phyloP scores from a whole-genome alignment of 1,284 basidiomycete species.

The Paramarasmius palmivorus region DNA sequence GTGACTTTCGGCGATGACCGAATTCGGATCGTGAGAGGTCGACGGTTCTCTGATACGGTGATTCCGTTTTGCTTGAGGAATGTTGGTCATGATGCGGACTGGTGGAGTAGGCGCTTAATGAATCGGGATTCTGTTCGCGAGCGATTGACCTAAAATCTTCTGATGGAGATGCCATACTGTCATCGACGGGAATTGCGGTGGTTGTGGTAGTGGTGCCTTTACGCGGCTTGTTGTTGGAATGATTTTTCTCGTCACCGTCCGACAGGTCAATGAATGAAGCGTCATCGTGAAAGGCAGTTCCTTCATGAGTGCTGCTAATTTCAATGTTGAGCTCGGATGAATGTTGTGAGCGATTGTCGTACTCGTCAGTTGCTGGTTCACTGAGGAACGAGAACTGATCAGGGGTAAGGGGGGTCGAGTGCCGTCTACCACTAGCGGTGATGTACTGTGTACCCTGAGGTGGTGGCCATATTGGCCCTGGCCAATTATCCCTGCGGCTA shows the following conservation, averaged over 20 bases:
- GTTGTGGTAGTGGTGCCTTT: background rate
- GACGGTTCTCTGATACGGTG: too few species aligned
- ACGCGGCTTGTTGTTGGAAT: background rate
- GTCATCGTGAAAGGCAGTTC: conserved; percentile 5
- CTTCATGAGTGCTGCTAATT: conserved; percentile 12
- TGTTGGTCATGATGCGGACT: too few species aligned
- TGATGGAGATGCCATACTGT: conserved; percentile 5
- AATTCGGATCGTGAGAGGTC: too few species aligned
- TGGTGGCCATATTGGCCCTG: conserved; percentile 30
- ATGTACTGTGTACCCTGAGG: conserved; percentile 33
- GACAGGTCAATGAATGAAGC: conserved; percentile 69
- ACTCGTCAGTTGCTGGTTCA: conserved; percentile 15
- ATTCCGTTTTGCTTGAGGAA: too few species aligned
- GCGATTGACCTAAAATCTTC: background rate
- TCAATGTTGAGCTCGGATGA: conserved; percentile 11
- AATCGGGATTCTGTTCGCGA: too few species aligned
- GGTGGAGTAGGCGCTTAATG: too few species aligned
- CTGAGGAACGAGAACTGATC: conserved; percentile 31
- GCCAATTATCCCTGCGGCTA: background rate
- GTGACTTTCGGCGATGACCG: too few species aligned
- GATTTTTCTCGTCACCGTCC: conserved; percentile 47
- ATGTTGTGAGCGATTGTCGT: conserved; percentile 4
- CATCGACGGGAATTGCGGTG: conserved; percentile 9
- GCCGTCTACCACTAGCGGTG: conserved; percentile 39
- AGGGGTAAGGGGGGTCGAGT: conserved; percentile 35